Base-by-base conservation (phyloP, 2,329 filamentous ascomycete genomes). In the Colletotrichum tabaci region DNA sequence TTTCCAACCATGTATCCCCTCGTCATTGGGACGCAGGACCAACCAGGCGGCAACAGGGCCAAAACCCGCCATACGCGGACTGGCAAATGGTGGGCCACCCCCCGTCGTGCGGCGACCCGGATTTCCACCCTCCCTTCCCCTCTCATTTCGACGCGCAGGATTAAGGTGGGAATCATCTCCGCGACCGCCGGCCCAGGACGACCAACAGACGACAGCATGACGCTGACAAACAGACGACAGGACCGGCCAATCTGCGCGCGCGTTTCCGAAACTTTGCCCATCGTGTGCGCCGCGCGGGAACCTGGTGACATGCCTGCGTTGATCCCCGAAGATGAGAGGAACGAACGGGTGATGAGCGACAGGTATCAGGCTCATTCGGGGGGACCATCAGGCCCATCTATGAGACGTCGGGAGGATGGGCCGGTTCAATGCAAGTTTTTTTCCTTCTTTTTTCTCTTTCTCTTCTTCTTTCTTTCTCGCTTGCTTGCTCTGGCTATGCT, bases 301-400 rank as follows among this genome's bases (percentile, higher is more conserved):
- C 26, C 56, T 62, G 67, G 13, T 65, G 61, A 44, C 64, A 71
- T 71, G 68, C 68, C 64, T 71, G 68, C 38, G 64, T 71, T 71
- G 68, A 71, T 71, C 68, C 52, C 50, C 47, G 40, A 26, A 67
- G 57, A 71, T 71, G 68, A 71, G 68, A 71, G 68, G 68, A 71
- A 71, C 68, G 68, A 71, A 71, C 68, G 58, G 68, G 56, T 71
- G 68, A 71, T 67, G 64, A 26, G 46, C 64, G 57, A 67, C 57
- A 46, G 64, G 68, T 71, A 62, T 67, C 68, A 67, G 68, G 64
- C 64, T 15, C 30, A 30, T 30, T 30, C 30, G 30, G 30, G 30
- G 30, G 30, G 30, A 9, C 68, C 68, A 67, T 55, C 64, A 60
- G 30, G 61, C 30, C 46, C 68, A 62, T 62, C 64, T 40, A 67